Evolutionary conservation across 371 early-diverging fungal species (phyloP).

Genomic region (Thermomucor indicae-seudaticae): DNA sequence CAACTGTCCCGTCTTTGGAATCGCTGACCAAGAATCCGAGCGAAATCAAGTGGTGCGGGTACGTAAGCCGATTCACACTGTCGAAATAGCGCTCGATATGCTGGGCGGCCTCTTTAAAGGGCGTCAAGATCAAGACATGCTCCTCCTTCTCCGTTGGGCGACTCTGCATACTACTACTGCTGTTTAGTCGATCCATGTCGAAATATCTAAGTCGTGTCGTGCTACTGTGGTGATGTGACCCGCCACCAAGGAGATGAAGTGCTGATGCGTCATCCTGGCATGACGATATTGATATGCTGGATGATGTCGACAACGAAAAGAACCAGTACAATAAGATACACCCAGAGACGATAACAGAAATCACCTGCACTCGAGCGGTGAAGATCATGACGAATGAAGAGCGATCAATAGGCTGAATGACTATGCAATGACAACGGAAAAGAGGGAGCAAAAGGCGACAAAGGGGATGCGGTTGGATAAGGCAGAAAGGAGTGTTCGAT

Average conservation of each 20-base stretch:
- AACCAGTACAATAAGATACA: slow-evolving; percentile 22
- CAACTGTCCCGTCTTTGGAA: slow-evolving; percentile 40
- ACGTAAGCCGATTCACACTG: slow-evolving; percentile 50
- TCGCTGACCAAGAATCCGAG: slow-evolving; percentile 63
- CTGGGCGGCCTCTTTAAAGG: slow-evolving; percentile 60
- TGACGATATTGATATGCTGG: slow-evolving; percentile 13
- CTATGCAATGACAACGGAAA: background rate
- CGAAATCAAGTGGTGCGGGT: slow-evolving; percentile 62
- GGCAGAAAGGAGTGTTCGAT: background rate
- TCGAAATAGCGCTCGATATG: slow-evolving; percentile 61
- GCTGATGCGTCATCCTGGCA: slow-evolving; percentile 14
- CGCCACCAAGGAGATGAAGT: background rate
- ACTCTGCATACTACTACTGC: slow-evolving; percentile 9
- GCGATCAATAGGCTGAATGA: background rate
- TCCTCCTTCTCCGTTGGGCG: no score
- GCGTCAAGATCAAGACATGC: slow-evolving; percentile 59
- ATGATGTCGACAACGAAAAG: slow-evolving; percentile 6
- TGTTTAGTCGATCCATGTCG: slow-evolving; percentile 26
- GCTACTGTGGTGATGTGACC: slow-evolving; percentile 4
- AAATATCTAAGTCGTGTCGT: slow-evolving; percentile 15
- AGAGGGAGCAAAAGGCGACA: slow-evolving; percentile 5
- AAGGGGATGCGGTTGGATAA: background rate
- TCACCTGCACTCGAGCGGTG: slow-evolving; percentile 19
- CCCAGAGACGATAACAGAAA: slow-evolving; percentile 12
- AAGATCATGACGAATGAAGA: slow-evolving; percentile 17